phyloP scores from a whole-genome alignment of 1,139 yeast species.

The Geotrichum macrosporum region DNA sequence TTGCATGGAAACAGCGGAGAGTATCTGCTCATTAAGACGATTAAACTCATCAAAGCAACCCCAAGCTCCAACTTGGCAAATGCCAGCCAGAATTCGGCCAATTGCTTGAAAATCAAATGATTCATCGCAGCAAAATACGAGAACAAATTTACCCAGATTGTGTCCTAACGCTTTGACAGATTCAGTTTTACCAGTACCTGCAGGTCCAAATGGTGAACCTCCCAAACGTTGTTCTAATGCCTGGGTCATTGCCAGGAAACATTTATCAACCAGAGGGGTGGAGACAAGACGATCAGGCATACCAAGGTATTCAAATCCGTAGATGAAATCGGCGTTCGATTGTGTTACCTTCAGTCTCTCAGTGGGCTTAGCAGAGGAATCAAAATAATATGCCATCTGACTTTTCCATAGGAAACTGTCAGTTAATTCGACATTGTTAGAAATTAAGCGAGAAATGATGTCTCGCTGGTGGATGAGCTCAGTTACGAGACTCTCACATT shows the following conservation, averaged over 20 bases:
- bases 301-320: conserved; percentile 85
- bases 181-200: conserved; percentile 97
- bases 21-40: conserved; percentile 62
- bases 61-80: conserved; percentile 89
- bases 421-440: conserved; percentile 22
- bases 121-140: conserved; percentile 90
- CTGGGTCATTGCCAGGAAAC: conserved; percentile 67
- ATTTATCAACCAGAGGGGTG: conserved; percentile 66
- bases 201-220: conserved; percentile 95
- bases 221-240: conserved; percentile 73
- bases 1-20: conserved; percentile 84
- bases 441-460: conserved; percentile 36
- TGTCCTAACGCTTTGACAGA: conserved; percentile 81
- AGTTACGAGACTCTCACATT: conserved; percentile 56
- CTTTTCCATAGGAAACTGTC: conserved; percentile 47
- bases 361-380: conserved; percentile 32
- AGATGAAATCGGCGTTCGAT: conserved; percentile 49
- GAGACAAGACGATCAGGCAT: conserved; percentile 67
- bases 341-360: conserved; percentile 49
- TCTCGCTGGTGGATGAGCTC: conserved; percentile 64
- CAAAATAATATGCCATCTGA: conserved; percentile 51
- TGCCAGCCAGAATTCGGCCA: conserved; percentile 71
- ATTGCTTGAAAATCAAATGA: conserved; percentile 78
- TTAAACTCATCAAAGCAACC: conserved; percentile 97
- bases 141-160: conserved; percentile 71